Conservation (phyloP, 75 land plant species). For the Adiantum capillusveneris region DNA sequence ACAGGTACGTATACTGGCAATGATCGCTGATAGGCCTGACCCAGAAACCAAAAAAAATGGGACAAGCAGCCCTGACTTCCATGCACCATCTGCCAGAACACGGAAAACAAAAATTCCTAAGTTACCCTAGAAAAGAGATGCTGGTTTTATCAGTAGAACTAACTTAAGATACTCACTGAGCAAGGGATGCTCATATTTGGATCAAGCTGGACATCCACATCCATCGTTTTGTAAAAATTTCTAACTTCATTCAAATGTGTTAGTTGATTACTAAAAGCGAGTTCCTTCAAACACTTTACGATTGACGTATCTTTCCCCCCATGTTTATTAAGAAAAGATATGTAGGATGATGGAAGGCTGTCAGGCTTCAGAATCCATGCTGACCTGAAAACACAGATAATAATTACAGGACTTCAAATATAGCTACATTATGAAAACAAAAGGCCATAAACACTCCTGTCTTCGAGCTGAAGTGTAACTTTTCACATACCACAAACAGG, state of each 20-base stretch:
- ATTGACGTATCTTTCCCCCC: constrained; percentile 75
- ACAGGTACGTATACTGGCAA: constrained; percentile 92
- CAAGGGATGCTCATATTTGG: constrained; percentile 85
- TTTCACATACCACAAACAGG: no score
- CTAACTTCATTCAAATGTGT: constrained; percentile 50
- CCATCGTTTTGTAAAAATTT: constrained; percentile 54
- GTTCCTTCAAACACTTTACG: constrained; percentile 48
- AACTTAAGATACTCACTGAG: constrained; percentile 38
- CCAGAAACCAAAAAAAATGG: constrained; percentile 61
- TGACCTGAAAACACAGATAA: constrained; percentile 49
- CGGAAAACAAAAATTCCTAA: not conserved
- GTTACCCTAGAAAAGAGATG: no score
- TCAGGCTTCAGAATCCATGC: constrained; percentile 91
- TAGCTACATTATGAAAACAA: no score
- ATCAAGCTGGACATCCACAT: constrained; percentile 55
- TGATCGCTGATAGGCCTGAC: constrained; percentile 72
- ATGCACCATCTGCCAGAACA: constrained; percentile 72
- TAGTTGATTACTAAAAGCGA: constrained; percentile 42
- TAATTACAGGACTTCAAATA: not conserved
- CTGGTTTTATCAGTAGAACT: no score
- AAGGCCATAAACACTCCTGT: no score
- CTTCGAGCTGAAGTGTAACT: no score
- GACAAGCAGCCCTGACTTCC: constrained; percentile 66
- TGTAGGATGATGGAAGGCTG: constrained; percentile 76
- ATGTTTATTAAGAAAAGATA: constrained; percentile 89